phyloP scores from a whole-genome alignment of 2,329 filamentous ascomycete species.

The Paecilomyces niveus region DNA sequence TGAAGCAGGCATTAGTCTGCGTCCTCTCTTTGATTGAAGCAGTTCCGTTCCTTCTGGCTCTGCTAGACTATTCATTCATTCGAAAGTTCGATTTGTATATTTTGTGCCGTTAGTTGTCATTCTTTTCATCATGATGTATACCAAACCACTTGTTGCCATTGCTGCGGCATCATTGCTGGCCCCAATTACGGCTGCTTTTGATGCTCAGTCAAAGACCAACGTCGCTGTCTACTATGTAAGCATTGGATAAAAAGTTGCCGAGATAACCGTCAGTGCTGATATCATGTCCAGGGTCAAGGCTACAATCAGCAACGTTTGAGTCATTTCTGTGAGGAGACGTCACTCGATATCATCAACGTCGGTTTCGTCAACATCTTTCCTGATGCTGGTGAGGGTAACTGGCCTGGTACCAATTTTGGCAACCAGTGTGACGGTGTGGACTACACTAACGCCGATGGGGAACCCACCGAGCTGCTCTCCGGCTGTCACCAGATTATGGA shows the following conservation, averaged over 20 bases:
- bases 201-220: constrained; percentile 38
- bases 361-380: constrained; percentile 52
- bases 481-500: constrained; percentile 38
- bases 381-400: constrained; percentile 35
- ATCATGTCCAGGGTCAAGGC: constrained; percentile 43
- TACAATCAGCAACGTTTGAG: constrained; percentile 40
- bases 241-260: neutral
- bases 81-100: constrained; percentile 1
- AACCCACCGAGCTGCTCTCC: constrained; percentile 25
- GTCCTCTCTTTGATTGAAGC: constrained; percentile 46
- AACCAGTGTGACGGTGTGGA: constrained; percentile 43
- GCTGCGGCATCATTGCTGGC: constrained; percentile 25
- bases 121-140: constrained; percentile 29
- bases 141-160: constrained; percentile 25
- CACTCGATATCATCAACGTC: constrained; percentile 50
- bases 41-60: constrained; percentile 24
- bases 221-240: constrained; percentile 48
- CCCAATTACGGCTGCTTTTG: constrained; percentile 33
- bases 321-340: constrained; percentile 45
- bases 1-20: constrained; percentile 41
- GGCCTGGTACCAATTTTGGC: constrained; percentile 50
- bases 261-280: constrained; percentile 6
- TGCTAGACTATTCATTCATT: constrained; percentile 29
- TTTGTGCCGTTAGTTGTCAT: constrained; percentile 15
- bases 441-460: constrained; percentile 35